Conservation (phyloP, 2,329 filamentous ascomycete species). For the Microcera coccophila region DNA sequence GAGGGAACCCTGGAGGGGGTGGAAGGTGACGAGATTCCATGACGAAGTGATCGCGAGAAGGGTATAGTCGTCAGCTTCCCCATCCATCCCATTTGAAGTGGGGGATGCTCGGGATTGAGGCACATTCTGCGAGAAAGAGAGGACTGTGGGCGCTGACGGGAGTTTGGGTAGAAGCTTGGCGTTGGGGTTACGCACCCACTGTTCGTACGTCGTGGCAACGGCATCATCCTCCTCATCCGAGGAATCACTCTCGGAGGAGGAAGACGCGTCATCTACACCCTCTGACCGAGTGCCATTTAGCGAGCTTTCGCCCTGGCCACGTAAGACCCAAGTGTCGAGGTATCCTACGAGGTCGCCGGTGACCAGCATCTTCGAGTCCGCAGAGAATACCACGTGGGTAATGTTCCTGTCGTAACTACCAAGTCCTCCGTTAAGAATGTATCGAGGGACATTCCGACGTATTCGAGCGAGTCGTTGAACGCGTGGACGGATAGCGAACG, state of each 20-base stretch:
- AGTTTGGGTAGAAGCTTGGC: constrained; percentile 67
- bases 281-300: constrained; percentile 32
- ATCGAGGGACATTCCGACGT: constrained; percentile 51
- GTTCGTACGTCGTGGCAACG: constrained; percentile 40
- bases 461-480: constrained; percentile 50
- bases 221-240: constrained; percentile 45
- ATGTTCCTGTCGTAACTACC: constrained; percentile 76
- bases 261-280: constrained; percentile 33
- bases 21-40: constrained; percentile 70
- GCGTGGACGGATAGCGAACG: constrained; percentile 28
- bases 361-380: constrained; percentile 74
- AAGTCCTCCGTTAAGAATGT: constrained; percentile 59
- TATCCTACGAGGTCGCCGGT: constrained; percentile 78
- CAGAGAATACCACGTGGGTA: constrained; percentile 70
- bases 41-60: constrained; percentile 53
- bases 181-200: constrained; percentile 72
- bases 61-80: constrained; percentile 43
- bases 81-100: constrained; percentile 20
- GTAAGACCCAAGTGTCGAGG: constrained; percentile 80
- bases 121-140: constrained; percentile 61
- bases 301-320: constrained; percentile 34
- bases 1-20: constrained; percentile 70
- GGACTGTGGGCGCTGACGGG: constrained; percentile 58
- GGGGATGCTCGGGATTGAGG: constrained; percentile 29
- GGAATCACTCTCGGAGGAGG: constrained; percentile 37